These are phyloP conservation scores for Neofusicoccum sp. DNA, from an alignment of 2,329 filamentous ascomycete genomes.

Conservation along the genomic window DNA sequence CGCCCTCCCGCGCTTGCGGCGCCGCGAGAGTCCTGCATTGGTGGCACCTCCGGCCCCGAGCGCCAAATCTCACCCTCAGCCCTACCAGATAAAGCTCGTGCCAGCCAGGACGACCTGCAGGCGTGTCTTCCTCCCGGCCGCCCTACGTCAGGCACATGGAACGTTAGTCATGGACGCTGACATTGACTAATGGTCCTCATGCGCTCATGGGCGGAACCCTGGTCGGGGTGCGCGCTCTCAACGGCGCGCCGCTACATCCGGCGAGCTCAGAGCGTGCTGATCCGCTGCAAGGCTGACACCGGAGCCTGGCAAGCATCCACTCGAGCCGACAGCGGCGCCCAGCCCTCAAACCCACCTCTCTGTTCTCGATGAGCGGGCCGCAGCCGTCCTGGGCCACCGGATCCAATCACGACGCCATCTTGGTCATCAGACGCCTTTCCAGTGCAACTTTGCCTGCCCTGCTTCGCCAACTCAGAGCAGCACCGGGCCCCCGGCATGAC, in stretches of 20 bases:
- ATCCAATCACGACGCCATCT: constrained; percentile 4
- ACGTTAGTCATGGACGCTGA: constrained; percentile 14
- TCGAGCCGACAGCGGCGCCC: constrained; percentile 10
- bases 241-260: not conserved
- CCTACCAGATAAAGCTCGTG: constrained; percentile 17
- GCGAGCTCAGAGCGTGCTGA: constrained; percentile 8
- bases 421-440: not conserved
- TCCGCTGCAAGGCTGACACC: constrained; percentile 18
- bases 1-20: not conserved
- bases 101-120: constrained; percentile 6
- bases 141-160: constrained; percentile 18
- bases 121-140: constrained; percentile 10
- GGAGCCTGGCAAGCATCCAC: not conserved
- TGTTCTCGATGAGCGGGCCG: constrained; percentile 19
- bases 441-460: constrained; percentile 15
- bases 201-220: constrained; percentile 7
- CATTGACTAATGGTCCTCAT: constrained; percentile 13
- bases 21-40: constrained; percentile 2
- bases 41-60: not conserved
- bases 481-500: constrained; percentile 4
- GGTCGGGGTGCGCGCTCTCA: not conserved
- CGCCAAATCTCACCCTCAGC: constrained; percentile 19
- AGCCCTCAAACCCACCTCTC: constrained; percentile 8
- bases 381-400: constrained; percentile 14
- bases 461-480: constrained; percentile 13